Evolutionary conservation across 352 stramenopile species (phyloP).

Genomic region (Thraustotheca clavata): DNA sequence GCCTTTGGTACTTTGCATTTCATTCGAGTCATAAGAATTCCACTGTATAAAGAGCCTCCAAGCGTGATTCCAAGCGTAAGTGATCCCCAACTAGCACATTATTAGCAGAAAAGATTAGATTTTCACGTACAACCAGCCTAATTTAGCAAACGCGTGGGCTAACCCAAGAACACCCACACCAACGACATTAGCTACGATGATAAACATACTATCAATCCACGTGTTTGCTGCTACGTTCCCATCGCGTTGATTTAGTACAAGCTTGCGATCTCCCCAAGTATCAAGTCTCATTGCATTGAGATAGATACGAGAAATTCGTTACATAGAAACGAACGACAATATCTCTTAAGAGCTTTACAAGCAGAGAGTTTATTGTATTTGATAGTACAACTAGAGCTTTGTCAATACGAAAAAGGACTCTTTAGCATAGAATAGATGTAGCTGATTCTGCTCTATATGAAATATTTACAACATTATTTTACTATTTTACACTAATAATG

Average conservation of each 20-base stretch:
- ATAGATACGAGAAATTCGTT: too few relatives aligned
- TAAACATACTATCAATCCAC: conserved; percentile 20
- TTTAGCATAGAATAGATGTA: too few relatives aligned
- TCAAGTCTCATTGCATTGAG: too few relatives aligned
- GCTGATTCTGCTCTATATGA: too few relatives aligned
- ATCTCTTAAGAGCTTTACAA: too few relatives aligned
- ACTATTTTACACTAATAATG: too few relatives aligned
- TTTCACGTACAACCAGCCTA: conserved; percentile 15
- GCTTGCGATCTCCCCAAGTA: too few relatives aligned
- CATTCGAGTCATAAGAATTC: conserved; percentile 20
- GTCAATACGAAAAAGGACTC: too few relatives aligned
- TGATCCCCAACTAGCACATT: conserved; percentile 7
- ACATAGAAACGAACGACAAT: too few relatives aligned
- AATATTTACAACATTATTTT: too few relatives aligned
- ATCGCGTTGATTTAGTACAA: conserved; percentile 11
- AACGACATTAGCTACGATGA: conserved; percentile 20
- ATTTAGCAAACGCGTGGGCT: conserved; percentile 14
- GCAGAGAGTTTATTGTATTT: too few relatives aligned
- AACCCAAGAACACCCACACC: conserved; percentile 13
- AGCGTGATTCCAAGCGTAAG: conserved; percentile 6
- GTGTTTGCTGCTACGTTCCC: conserved; percentile 6
- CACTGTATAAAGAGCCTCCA: conserved; percentile 16
- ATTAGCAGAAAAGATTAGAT: background rate
- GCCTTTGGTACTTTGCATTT: conserved; percentile 12
- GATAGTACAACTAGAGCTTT: too few relatives aligned